phyloP scores from a whole-genome alignment of 2,329 filamentous ascomycete genomes.

The Lecanicillium sp. region DNA sequence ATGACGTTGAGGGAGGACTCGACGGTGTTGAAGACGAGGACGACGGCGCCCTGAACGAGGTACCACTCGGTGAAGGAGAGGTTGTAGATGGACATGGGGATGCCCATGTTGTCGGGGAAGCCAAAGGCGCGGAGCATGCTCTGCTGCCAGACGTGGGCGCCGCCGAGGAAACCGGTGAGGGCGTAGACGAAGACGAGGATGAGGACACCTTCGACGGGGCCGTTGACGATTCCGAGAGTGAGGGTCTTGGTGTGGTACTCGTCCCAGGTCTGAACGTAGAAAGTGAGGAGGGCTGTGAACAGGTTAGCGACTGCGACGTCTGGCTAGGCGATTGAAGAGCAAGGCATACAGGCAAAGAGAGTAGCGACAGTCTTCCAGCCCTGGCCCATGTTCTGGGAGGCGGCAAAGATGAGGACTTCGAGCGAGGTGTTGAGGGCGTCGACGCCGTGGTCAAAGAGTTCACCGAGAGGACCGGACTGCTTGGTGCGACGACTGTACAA shows the following conservation, averaged over 20 bases:
- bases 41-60: slow-evolving; percentile 74
- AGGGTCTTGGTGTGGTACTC: slow-evolving; percentile 98
- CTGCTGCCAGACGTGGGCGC: slow-evolving; percentile 89
- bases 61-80: slow-evolving; percentile 90
- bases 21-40: slow-evolving; percentile 80
- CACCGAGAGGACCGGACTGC: slow-evolving; percentile 88
- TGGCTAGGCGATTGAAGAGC: background rate
- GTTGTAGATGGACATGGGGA: slow-evolving; percentile 68
- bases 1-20: slow-evolving; percentile 80
- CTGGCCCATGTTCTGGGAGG: slow-evolving; percentile 87
- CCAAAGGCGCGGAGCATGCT: slow-evolving; percentile 68
- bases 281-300: slow-evolving; percentile 70
- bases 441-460: slow-evolving; percentile 96
- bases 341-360: slow-evolving; percentile 68
- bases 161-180: slow-evolving; percentile 77
- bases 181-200: slow-evolving; percentile 77
- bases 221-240: slow-evolving; percentile 85
- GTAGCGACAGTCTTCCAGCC: slow-evolving; percentile 80
- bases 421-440: slow-evolving; percentile 96
- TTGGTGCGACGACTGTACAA: slow-evolving; percentile 66
- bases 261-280: slow-evolving; percentile 98
- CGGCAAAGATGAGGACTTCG: slow-evolving; percentile 86
- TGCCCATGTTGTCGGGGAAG: slow-evolving; percentile 54
- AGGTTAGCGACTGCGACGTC: slow-evolving; percentile 16
- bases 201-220: slow-evolving; percentile 89